Percentiles rank a stretch among this genome's conserved stretches.
Evolutionary conservation across 768 basidiomycete genomes (phyloP).

Genomic region (Tylopilus intermedius): DNA sequence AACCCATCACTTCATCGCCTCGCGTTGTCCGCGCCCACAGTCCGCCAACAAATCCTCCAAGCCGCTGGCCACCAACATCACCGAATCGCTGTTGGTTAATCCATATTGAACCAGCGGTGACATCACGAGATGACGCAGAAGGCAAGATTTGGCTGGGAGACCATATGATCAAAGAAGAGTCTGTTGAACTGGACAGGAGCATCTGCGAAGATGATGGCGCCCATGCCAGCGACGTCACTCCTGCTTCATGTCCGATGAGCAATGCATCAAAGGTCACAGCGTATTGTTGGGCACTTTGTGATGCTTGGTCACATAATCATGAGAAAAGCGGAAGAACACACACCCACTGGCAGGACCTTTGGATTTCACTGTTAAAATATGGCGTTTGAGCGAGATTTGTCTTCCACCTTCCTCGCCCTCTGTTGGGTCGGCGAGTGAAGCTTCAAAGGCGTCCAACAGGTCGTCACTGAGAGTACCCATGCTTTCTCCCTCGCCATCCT

Average conservation of each 20-base stretch:
- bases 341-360: constrained; percentile 23
- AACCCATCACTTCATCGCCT: constrained; percentile 66
- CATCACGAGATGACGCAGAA: constrained; percentile 31
- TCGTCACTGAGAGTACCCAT: constrained; percentile 52
- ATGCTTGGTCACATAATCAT: constrained; percentile 6
- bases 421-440: constrained; percentile 63
- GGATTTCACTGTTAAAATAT: constrained; percentile 65
- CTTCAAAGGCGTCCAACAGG: constrained; percentile 83
- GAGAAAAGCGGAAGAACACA: constrained; percentile 17
- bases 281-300: constrained; percentile 46
- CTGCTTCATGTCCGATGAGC: constrained; percentile 92
- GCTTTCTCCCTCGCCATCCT: constrained; percentile 17
- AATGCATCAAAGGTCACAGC: constrained; percentile 90
- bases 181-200: constrained; percentile 88
- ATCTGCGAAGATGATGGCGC: constrained; percentile 46
- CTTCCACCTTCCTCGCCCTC: constrained; percentile 75
- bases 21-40: constrained; percentile 56
- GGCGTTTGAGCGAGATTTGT: constrained; percentile 86
- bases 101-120: constrained; percentile 66
- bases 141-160: constrained; percentile 57
- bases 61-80: constrained; percentile 85
- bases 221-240: constrained; percentile 87
- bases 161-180: constrained; percentile 96
- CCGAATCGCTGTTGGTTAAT: constrained; percentile 88
- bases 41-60: constrained; percentile 90